A percentile compares a stretch with the other conserved stretches of the same genome.
These are phyloP conservation scores for Talaromyces islandicus DNA, from an alignment of 2,329 filamentous ascomycete species.

Conservation along the genomic window DNA sequence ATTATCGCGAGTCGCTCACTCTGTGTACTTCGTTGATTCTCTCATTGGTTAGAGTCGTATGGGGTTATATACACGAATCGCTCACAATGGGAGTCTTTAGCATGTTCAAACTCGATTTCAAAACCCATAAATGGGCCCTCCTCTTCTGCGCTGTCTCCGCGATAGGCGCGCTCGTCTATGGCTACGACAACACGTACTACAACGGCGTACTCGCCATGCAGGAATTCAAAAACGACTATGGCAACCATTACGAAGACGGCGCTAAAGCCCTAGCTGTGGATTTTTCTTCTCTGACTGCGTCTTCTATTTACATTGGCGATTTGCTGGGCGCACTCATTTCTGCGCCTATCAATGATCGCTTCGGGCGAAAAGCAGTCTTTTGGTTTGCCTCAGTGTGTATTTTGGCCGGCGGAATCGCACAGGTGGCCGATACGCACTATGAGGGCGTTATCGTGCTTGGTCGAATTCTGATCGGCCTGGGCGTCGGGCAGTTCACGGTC, in stretches of 20 bases:
- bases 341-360: neutral
- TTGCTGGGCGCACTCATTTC: neutral
- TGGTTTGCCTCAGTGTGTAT: neutral
- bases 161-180: neutral
- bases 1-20: neutral
- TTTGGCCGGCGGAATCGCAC: neutral
- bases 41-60: neutral
- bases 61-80: neutral
- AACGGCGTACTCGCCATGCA: slow-evolving; percentile 1
- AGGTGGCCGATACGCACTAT: neutral
- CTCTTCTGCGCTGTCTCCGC: neutral
- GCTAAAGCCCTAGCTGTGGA: neutral
- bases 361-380: neutral
- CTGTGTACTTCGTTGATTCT: neutral
- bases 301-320: neutral
- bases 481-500: neutral
- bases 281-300: neutral
- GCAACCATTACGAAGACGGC: neutral
- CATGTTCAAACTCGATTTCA: neutral
- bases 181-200: slow-evolving; percentile 2
- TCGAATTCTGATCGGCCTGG: neutral
- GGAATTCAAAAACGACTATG: neutral
- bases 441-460: slow-evolving; percentile 2
- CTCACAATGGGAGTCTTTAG: neutral
- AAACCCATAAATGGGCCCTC: neutral